Base-by-base conservation (phyloP, 169 alveolate species). In the Cryptosporidium baileyi region DNA sequence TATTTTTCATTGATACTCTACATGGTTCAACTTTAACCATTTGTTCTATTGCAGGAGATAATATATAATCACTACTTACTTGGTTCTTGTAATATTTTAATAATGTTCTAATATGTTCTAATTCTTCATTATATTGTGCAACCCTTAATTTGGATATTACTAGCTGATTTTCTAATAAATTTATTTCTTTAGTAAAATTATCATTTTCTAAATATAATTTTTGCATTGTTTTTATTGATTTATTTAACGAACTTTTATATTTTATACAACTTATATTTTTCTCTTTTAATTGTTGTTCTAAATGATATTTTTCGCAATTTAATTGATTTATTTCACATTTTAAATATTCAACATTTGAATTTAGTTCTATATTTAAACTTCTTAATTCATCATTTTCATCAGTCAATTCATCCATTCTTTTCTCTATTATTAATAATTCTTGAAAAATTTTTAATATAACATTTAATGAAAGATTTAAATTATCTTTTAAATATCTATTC, bases 41-140 rank as follows among this genome's bases (percentile, higher is more conserved):
- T 38, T 74, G 85, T 26, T 74, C 85, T 26, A 74, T 74, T 6
- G 85, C 65, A n/a, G 85, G 85, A 6, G 85, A 57, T 22, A 74
- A 60, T 30, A 74, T 36, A n/a, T 22, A 74, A 17, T 74, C 85
- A 19, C 67, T 52, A n/a, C 61, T 74, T 34, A 74, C 85, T 54
- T 74, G 85, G 26, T 57, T 74, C 13, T 57, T 51, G 36, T 74
- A 74, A 28, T 74, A 74, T 36, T 74, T 74, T 11, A 74, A 59
- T 40, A 74, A 45, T 15, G 67, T 74, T 51, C 85, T 60, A 30
- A 74, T 74, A 19, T 74, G 85, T 51, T 74, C 85, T 24, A 74
- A 61, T 54, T 74, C 85, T 36, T 74, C 85, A 74, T 74, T 74
- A 40, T 74, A 60, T 57, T 74, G 85, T n/a, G 85, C 85, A 15